Percentiles rank a stretch among this genome's conserved stretches.
phyloP scores from a whole-genome alignment of 2,329 filamentous ascomycete genomes.

The Talaromyces sp. region DNA sequence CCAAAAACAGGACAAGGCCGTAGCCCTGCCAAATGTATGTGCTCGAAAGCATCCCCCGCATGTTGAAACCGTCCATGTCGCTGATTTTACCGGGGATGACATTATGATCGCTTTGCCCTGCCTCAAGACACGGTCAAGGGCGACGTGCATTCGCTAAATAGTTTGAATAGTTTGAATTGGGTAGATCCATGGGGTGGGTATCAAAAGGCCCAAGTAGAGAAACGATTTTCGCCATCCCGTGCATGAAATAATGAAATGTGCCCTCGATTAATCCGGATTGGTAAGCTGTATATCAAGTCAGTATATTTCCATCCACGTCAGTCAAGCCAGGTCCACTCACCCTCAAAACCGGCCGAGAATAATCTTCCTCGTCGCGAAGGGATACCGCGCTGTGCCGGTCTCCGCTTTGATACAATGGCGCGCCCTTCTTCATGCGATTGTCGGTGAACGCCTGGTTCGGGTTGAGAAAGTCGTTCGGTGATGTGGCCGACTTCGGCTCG shows the following conservation, averaged over 20 bases:
- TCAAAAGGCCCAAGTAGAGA: constrained; percentile 7
- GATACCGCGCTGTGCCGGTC: constrained; percentile 41
- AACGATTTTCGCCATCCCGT: constrained; percentile 6
- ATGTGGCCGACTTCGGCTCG: constrained; percentile 3
- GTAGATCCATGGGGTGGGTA: constrained; percentile 8
- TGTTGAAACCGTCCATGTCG: background rate
- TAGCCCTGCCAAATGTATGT: background rate
- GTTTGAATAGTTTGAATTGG: background rate
- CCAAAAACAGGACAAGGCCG: background rate
- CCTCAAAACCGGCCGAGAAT: constrained; percentile 42
- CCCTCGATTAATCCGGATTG: constrained; percentile 12
- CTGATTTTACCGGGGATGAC: background rate
- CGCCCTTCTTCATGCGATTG: constrained; percentile 41
- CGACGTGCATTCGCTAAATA: background rate
- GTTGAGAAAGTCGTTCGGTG: constrained; percentile 12
- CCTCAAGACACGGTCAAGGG: background rate
- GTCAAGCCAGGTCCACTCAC: constrained; percentile 22
- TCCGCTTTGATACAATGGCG: constrained; percentile 37
- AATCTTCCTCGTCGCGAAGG: constrained; percentile 46
- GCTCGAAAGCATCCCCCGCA: background rate
- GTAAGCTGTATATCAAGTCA: constrained; percentile 11
- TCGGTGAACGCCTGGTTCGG: constrained; percentile 34
- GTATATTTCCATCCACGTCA: background rate
- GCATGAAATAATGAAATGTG: constrained; percentile 9
- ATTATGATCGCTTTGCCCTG: background rate